These are phyloP conservation scores for Allium fistulosum DNA, from an alignment of 106 monocot genomes.

Conservation along the genomic window DNA sequence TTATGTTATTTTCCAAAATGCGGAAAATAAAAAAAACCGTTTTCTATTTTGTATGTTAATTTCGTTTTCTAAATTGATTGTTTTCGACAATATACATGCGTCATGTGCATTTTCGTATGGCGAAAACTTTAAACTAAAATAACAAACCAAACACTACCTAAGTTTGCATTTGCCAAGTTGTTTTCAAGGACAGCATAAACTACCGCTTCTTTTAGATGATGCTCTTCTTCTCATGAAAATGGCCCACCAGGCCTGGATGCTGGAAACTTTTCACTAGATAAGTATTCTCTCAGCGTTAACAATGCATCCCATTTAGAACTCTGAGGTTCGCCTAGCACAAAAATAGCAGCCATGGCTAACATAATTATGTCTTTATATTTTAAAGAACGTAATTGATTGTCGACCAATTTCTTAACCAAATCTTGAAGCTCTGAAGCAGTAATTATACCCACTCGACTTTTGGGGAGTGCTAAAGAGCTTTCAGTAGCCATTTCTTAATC, in stretches of 20 bases:
- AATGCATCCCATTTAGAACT: conserved; percentile 90
- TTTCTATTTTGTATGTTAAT: too few species aligned
- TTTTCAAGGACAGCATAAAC: conserved; percentile 69
- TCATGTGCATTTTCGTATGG: too few species aligned
- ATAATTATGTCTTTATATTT: conserved; percentile 73
- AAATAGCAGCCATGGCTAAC: conserved; percentile 66
- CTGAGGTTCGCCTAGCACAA: conserved; percentile 50
- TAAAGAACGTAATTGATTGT: conserved; percentile 46
- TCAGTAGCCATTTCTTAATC: conserved; percentile 91
- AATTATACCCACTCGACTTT: conserved; percentile 33
- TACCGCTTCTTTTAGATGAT: conserved; percentile 75
- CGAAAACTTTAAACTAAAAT: too few species aligned
- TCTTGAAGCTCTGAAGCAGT: conserved; percentile 48
- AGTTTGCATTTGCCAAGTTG: conserved; percentile 23
- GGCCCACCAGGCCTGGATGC: conserved; percentile 57
- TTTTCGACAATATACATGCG: too few species aligned
- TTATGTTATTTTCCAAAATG: too few species aligned
- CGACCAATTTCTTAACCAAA: conserved; percentile 42
- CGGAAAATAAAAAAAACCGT: too few species aligned
- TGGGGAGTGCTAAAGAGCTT: conserved; percentile 53
- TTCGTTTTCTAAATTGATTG: too few species aligned
- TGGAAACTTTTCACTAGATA: conserved; percentile 72
- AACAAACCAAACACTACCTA: too few species aligned
- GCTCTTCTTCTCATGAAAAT: conserved; percentile 98
- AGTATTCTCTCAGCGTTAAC: conserved; percentile 79